These are phyloP conservation scores for Aspergillus panamensis DNA, from an alignment of 495 filamentous ascomycete species.

Conservation along the genomic window DNA sequence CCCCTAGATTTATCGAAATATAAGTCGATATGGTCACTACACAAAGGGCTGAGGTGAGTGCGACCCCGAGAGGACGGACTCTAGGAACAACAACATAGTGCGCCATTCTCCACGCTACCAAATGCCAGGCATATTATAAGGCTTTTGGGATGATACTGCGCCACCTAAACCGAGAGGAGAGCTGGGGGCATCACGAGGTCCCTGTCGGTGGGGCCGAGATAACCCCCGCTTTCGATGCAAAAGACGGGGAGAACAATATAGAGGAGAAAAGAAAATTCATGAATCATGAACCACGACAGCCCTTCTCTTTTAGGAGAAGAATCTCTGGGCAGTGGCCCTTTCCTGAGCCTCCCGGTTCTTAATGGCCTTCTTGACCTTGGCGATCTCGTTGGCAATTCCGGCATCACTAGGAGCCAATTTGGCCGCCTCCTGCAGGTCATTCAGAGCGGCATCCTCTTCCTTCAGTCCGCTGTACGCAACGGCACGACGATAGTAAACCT, in stretches of 20 bases:
- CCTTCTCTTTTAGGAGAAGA: conserved; percentile 57
- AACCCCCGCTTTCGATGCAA: conserved; percentile 16
- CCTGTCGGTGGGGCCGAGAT: neutral
- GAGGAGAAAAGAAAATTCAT: conserved; percentile 17
- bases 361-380: conserved; percentile 68
- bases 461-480: conserved; percentile 68
- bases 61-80: neutral
- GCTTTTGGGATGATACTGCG: conserved; percentile 5
- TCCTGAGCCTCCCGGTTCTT: conserved; percentile 76
- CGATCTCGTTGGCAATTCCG: conserved; percentile 70
- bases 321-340: conserved; percentile 84
- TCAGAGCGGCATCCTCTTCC: conserved; percentile 80
- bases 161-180: conserved; percentile 3
- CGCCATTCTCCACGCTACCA: conserved; percentile 19
- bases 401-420: conserved; percentile 74
- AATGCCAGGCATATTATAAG: conserved; percentile 10
- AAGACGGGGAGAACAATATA: conserved; percentile 5
- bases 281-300: conserved; percentile 35
- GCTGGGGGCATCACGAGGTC: neutral
- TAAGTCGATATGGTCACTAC: neutral
- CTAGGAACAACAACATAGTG: conserved; percentile 9
- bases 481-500: conserved; percentile 81
- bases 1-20: conserved; percentile 1
- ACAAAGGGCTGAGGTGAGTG: neutral
- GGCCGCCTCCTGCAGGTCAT: conserved; percentile 71